These are phyloP conservation scores for Stephanodiscus minutulus DNA, from an alignment of 108 stramenopile species.

Conservation along the genomic window DNA sequence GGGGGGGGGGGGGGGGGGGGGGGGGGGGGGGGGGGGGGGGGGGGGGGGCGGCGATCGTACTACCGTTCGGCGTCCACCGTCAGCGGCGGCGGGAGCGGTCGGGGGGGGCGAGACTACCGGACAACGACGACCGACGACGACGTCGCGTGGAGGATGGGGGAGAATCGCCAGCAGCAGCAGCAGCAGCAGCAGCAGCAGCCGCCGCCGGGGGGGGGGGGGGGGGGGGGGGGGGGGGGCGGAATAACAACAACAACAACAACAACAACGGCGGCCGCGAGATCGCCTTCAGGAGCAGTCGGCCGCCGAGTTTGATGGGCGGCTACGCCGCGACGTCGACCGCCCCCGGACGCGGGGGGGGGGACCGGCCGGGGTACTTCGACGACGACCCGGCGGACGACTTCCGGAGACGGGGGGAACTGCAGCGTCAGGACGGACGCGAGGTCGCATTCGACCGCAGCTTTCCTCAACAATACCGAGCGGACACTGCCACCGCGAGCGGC, in stretches of 20 bases:
- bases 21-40: too few species aligned
- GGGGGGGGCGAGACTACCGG: too few species aligned
- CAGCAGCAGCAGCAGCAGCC: too few species aligned
- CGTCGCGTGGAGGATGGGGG: neutral
- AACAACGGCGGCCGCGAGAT: neutral
- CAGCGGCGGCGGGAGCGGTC: too few species aligned
- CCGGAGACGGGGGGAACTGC: neutral
- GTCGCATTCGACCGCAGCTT: neutral
- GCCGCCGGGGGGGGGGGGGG: too few species aligned
- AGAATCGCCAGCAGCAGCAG: too few species aligned
- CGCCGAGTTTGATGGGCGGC: neutral
- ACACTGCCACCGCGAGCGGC: neutral
- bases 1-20: too few species aligned
- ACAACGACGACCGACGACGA: too few species aligned
- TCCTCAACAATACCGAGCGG: neutral
- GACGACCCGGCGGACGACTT: neutral
- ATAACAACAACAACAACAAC: neutral
- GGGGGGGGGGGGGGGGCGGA: neutral
- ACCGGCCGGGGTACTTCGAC: neutral
- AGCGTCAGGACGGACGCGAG: neutral
- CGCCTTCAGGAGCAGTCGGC: neutral
- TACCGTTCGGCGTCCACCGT: too few species aligned
- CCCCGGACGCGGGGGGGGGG: neutral
- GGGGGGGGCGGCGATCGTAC: too few species aligned
- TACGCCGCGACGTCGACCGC: neutral